Evolutionary conservation across 441 rosid species (phyloP), one percentile per base, ranked within the genome.

Genomic region (Macaranga tanarius): DNA sequence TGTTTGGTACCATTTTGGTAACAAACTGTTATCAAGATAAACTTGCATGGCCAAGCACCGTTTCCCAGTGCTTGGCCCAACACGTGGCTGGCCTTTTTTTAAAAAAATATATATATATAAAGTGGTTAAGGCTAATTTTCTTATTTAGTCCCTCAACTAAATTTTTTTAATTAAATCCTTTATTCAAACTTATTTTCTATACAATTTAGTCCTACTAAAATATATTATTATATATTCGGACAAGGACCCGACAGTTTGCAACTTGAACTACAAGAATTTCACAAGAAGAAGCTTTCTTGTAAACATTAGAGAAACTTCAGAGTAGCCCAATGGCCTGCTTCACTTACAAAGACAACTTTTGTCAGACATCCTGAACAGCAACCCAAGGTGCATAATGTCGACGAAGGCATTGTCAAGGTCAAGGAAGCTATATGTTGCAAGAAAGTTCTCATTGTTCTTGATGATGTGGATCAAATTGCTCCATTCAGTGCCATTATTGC

Each of bases 401-500:
- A 70, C 28, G 73, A 70, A 70, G 66, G 73, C n/a, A 59, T 70
- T 19, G 19, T 62, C 2, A 70, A 26, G 31, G 47, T 70, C 47
- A 59, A 48, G 47, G 28, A 45, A 26, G 73, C 66, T 56, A 26
- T 70, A 45, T 70, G n/a, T 60, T 50, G 61, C 34, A 48, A 31
- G 62, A 51, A 50, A 38, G 26, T 71, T 48, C 20, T 71, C 50
- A 60, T 70, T n/a, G 25, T 70, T 23, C 73, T 70, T n/a, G 73
- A 70, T 70, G 73, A 70, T 59, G 12, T 70, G 57, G 73, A 70
- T 70, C 65, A 59, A 13, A 10, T 70, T 8, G 73, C 59, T 19
- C 73, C 59, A 26, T 59, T 59, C 31, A 59, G 60, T 28, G n/a
- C 66, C 19, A 59, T 70, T 45, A 70, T 59, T 10, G 73, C 66